Conservation (phyloP, 2,329 filamentous ascomycete genomes). For the Colletotrichum tamarilloi region DNA sequence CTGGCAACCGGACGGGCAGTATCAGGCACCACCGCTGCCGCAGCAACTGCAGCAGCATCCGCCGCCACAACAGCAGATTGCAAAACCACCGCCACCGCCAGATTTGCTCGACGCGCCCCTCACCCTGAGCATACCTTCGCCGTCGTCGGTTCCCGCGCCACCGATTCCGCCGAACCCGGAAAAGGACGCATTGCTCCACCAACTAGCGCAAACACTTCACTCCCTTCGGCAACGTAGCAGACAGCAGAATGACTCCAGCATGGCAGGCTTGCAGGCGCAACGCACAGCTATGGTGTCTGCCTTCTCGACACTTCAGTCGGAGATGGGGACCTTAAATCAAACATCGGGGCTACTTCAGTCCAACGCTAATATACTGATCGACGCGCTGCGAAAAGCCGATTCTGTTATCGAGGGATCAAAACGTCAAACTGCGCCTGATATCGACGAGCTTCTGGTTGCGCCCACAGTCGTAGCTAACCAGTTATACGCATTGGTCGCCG, state of each 20-base stretch:
- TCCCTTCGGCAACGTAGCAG: constrained; percentile 76
- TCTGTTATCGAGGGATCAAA: constrained; percentile 79
- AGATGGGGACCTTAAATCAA: constrained; percentile 77
- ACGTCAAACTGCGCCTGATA: constrained; percentile 75
- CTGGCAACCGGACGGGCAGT: constrained; percentile 35
- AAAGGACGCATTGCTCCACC: constrained; percentile 86
- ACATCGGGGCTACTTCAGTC: constrained; percentile 77
- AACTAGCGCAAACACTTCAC: constrained; percentile 77
- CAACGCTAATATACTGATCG: constrained; percentile 83
- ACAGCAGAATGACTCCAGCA: constrained; percentile 77
- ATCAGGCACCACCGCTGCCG: constrained; percentile 38
- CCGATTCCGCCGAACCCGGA: constrained; percentile 96
- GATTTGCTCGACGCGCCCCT: constrained; percentile 70
- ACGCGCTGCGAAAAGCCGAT: constrained; percentile 83
- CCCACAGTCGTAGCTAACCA: constrained; percentile 94
- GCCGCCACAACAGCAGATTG: constrained; percentile 42
- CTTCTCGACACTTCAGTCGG: constrained; percentile 76
- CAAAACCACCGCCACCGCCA: constrained; percentile 51
- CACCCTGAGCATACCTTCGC: constrained; percentile 59
- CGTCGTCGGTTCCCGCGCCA: constrained; percentile 72
- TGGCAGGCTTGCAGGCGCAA: constrained; percentile 83
- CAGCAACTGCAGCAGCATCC: constrained; percentile 45
- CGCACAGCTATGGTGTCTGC: constrained; percentile 79
- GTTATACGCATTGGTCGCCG: constrained; percentile 87
- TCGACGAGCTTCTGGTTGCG: constrained; percentile 93